phyloP scores from a whole-genome alignment of 176 grass and related monocot genomes.

The Zoysia pacifica region DNA sequence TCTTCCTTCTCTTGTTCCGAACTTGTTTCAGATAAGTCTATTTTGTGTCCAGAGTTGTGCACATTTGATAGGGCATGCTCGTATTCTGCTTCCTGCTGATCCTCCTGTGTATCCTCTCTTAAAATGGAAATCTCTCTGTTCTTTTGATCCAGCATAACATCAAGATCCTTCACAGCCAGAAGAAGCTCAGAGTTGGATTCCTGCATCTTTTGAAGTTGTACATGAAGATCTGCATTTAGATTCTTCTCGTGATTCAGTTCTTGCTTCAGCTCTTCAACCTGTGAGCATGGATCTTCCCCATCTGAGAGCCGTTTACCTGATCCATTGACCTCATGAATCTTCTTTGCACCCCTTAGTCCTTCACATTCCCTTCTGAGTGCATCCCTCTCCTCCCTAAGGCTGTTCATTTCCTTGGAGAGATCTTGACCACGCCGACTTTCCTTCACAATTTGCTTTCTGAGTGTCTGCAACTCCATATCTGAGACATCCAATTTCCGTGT shows the following conservation, averaged over 20 bases:
- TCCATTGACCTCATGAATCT: conserved; percentile 51
- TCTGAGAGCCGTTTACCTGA: conserved; percentile 50
- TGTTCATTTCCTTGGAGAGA: conserved; percentile 70
- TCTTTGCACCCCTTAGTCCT: conserved; percentile 51
- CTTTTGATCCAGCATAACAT: conserved; percentile 83
- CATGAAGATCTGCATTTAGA: conserved; percentile 62
- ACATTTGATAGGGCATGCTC: conserved; percentile 49
- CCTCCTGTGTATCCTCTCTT: conserved; percentile 41
- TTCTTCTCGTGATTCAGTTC: conserved; percentile 85
- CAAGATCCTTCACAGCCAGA: conserved; percentile 91
- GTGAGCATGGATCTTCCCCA: conserved; percentile 60
- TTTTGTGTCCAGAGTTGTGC: conserved; percentile 52
- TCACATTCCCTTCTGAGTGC: conserved; percentile 81
- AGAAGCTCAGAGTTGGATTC: conserved; percentile 98
- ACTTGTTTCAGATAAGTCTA: conserved; percentile 51
- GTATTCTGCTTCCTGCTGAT: conserved; percentile 55
- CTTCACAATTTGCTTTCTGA: conserved; percentile 86
- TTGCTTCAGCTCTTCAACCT: conserved; percentile 79
- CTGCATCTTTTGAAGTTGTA: conserved; percentile 89
- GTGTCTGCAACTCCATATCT: conserved; percentile 86
- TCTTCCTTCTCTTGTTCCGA: conserved; percentile 61
- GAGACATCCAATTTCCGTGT: conserved; percentile 81
- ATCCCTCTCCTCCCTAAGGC: conserved; percentile 80
- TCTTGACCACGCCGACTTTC: conserved; percentile 82
- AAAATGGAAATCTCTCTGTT: conserved; percentile 64